Percentiles rank a stretch among this genome's conserved stretches.
Conservation (phyloP, 331 rosid species). For the Quercus phellos region DNA sequence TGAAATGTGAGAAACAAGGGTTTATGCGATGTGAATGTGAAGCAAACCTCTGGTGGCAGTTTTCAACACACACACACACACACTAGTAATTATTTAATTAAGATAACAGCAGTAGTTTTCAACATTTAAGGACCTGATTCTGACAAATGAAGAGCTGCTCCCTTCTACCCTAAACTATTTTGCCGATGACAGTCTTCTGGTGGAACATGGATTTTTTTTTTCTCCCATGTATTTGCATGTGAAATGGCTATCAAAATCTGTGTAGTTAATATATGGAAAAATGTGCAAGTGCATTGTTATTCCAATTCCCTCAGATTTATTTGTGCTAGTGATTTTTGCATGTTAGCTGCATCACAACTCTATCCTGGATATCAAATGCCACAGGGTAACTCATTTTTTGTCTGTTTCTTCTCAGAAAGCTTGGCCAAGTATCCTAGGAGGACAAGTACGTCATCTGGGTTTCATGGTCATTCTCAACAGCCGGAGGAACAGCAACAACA, state of each 20-base stretch:
- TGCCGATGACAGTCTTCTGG: not conserved
- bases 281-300: not conserved
- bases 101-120: not conserved
- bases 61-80: not conserved
- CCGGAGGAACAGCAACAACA: constrained; percentile 68
- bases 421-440: constrained; percentile 93
- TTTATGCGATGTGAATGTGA: not conserved
- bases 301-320: not conserved
- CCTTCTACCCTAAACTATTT: not conserved
- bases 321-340: not conserved
- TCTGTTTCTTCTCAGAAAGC: constrained; percentile 56
- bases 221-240: not conserved
- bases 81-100: too few relatives aligned
- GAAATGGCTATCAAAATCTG: not conserved
- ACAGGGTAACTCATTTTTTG: not conserved
- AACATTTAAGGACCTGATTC: not conserved
- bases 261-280: not conserved
- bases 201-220: not conserved
- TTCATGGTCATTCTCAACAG: constrained; percentile 62
- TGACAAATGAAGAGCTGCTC: not conserved
- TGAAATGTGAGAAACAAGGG: not conserved
- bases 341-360: not conserved
- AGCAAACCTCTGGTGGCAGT: not conserved
- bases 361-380: not conserved
- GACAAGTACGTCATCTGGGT: constrained; percentile 59